Percentiles rank a stretch among this genome's conserved stretches.
These are phyloP conservation scores for Clavariopsis aquatica DNA, from an alignment of 495 filamentous ascomycete species.

Conservation along the genomic window DNA sequence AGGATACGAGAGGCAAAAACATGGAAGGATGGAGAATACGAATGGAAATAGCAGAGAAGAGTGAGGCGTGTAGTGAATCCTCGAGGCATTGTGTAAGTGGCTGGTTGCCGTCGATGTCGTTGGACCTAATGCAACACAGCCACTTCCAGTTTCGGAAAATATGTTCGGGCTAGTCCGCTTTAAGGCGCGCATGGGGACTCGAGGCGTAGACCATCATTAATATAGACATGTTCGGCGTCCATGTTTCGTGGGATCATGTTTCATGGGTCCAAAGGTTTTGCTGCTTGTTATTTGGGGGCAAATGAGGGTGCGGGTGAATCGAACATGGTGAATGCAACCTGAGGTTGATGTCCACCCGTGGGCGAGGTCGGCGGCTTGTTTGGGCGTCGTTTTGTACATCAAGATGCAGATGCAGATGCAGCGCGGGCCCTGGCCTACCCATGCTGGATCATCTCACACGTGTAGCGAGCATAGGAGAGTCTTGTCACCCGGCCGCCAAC, in stretches of 20 bases:
- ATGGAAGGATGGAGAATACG: not conserved
- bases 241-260: not conserved
- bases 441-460: not conserved
- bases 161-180: not conserved
- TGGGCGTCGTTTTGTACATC: not conserved
- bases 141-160: slow-evolving; percentile 6
- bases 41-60: not conserved
- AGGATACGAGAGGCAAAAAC: not conserved
- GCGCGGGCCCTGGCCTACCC: not conserved
- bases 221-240: not conserved
- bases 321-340: not conserved
- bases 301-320: not conserved
- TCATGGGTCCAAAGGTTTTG: slow-evolving; percentile 1
- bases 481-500: not conserved
- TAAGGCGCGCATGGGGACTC: not conserved
- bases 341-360: not conserved
- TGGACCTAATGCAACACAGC: slow-evolving; percentile 8
- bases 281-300: not conserved
- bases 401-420: not conserved
- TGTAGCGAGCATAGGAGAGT: not conserved
- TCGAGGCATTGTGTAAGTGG: not conserved
- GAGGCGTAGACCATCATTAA: not conserved
- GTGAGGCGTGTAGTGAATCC: no score
- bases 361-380: not conserved
- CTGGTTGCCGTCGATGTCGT: not conserved